Evolutionary conservation across 192 early-diverging fungal species (phyloP).

Genomic region (Gaertneriomyces sp.): DNA sequence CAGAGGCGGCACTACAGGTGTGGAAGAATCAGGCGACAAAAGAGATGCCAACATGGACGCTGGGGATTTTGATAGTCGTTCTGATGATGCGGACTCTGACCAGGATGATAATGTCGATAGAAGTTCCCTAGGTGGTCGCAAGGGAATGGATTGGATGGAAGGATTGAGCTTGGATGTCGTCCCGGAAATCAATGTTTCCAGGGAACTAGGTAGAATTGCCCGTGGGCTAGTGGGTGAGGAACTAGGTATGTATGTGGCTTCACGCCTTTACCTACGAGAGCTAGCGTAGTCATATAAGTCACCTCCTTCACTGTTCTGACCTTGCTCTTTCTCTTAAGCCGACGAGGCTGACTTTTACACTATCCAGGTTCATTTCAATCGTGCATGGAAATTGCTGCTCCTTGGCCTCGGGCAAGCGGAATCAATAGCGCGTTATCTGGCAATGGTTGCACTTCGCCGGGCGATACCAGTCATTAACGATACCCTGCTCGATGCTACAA

Average conservation of each 20-base stretch:
- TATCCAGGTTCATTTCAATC: conserved; percentile 51
- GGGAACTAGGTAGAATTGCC: conserved; percentile 38
- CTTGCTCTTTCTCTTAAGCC: background rate
- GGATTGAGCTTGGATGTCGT: conserved; percentile 46
- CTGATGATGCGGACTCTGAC: background rate
- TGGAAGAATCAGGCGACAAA: background rate
- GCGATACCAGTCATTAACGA: conserved; percentile 51
- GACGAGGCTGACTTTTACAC: conserved; percentile 52
- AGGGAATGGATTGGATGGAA: conserved; percentile 35
- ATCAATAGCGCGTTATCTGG: conserved; percentile 48
- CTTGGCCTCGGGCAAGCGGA: conserved; percentile 53
- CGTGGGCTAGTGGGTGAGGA: conserved; percentile 43
- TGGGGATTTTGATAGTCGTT: too few relatives aligned
- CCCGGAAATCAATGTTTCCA: conserved; percentile 42
- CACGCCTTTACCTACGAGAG: background rate
- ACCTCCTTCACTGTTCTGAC: too few relatives aligned
- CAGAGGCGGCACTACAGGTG: conserved; percentile 4
- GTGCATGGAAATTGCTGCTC: conserved; percentile 55
- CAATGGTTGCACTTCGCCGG: conserved; percentile 44
- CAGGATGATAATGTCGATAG: background rate
- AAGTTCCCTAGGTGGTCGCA: background rate
- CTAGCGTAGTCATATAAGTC: too few relatives aligned
- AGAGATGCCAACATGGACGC: conserved; percentile 1
- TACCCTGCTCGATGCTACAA: conserved; percentile 49
- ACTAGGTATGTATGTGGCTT: conserved; percentile 18